Evolutionary conservation across 164 flowering plant species (phyloP).

Genomic region (Vitis riparia): DNA sequence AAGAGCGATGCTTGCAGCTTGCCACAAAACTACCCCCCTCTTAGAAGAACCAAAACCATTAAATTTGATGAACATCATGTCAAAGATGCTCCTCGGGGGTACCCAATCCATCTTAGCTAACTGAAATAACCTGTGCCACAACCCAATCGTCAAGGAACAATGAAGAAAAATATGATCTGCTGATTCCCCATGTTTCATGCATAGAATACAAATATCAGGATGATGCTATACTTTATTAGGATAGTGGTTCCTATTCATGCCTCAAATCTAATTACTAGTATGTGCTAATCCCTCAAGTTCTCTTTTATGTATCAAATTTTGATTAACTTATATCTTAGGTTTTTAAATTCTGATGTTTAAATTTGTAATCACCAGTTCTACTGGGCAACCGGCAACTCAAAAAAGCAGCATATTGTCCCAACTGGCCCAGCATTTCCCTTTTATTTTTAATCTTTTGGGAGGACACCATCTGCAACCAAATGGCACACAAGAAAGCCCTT

Average conservation of each 20-base stretch:
- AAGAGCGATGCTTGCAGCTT: too few species aligned
- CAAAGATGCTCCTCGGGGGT: too few species aligned
- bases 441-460: constrained; percentile 56
- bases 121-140: too few species aligned
- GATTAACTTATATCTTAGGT: not conserved
- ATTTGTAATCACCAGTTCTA: constrained; percentile 28
- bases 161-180: too few species aligned
- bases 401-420: constrained; percentile 59
- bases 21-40: too few species aligned
- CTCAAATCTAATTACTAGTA: not conserved
- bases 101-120: too few species aligned
- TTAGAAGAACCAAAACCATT: too few species aligned
- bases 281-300: not conserved
- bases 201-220: too few species aligned
- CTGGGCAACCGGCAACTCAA: constrained; percentile 28
- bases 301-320: not conserved
- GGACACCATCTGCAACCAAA: constrained; percentile 25
- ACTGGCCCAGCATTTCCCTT: constrained; percentile 66
- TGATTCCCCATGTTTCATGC: too few species aligned
- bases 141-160: too few species aligned
- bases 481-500: constrained; percentile 16
- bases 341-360: constrained; percentile 5
- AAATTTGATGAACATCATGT: too few species aligned
- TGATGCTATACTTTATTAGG: too few species aligned
- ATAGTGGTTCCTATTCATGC: not conserved